Conservation (phyloP, 345 rosid species). For the Chamaenerion angustifolium region DNA sequence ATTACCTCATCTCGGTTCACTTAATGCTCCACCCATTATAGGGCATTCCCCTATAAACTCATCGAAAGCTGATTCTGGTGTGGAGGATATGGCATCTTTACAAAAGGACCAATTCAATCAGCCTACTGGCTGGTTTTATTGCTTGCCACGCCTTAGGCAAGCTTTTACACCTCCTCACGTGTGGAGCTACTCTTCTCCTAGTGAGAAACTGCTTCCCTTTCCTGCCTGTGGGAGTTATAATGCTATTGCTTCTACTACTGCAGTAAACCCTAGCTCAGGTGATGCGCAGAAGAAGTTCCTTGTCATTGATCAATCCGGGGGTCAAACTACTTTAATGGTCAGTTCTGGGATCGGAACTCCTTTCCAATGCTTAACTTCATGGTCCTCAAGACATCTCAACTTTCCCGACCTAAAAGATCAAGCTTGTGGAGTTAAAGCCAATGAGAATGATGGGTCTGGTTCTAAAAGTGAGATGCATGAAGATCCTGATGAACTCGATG, state of each 20-base stretch:
- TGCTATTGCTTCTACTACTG: not conserved
- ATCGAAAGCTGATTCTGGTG: not conserved
- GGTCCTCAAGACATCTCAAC: constrained; percentile 8
- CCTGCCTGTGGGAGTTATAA: no score
- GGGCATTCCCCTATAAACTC: constrained; percentile 19
- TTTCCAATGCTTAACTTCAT: constrained; percentile 6
- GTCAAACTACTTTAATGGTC: constrained; percentile 40
- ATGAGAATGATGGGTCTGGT: constrained; percentile 15
- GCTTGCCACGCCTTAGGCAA: constrained; percentile 22
- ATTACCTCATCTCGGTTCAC: constrained; percentile 16
- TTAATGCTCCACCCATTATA: constrained; percentile 22
- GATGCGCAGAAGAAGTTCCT: constrained; percentile 27
- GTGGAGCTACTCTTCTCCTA: constrained; percentile 14
- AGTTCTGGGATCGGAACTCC: constrained; percentile 21
- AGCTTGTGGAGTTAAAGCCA: constrained; percentile 13
- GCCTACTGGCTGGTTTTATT: constrained; percentile 25
- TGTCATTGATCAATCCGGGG: constrained; percentile 64
- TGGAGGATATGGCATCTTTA: constrained; percentile 22
- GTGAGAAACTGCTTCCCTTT: constrained; percentile 12
- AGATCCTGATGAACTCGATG: constrained; percentile 92
- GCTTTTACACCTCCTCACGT: constrained; percentile 18
- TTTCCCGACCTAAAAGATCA: constrained; percentile 12
- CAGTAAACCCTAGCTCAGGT: not conserved
- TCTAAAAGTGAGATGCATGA: constrained; percentile 75
- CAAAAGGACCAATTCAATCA: constrained; percentile 25